These are phyloP conservation scores for Podaxis pistillaris DNA, from an alignment of 768 basidiomycete species.

Conservation along the genomic window DNA sequence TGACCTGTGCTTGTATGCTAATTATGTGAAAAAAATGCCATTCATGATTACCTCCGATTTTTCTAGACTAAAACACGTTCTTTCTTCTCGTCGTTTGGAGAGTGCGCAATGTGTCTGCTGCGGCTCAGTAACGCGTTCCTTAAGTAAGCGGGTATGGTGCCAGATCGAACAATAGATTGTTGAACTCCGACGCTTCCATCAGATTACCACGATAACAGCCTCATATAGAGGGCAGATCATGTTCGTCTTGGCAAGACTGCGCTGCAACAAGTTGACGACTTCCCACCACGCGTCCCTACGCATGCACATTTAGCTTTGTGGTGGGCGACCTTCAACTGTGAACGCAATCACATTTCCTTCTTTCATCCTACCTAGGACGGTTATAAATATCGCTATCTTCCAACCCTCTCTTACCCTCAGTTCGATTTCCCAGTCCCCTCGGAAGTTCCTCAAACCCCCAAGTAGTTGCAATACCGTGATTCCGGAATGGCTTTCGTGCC, in stretches of 20 bases:
- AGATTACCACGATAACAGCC: conserved; percentile 12
- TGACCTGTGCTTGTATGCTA: conserved; percentile 7
- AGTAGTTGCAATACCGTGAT: background rate
- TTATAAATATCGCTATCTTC: conserved; percentile 7
- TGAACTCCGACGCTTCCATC: conserved; percentile 8
- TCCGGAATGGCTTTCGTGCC: conserved; percentile 4
- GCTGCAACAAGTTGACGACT: conserved; percentile 13
- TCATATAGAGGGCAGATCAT: conserved; percentile 1
- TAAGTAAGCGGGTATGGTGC: background rate
- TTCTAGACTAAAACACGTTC: background rate
- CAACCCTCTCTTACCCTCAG: background rate
- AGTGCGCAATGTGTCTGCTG: background rate
- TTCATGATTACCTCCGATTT: conserved; percentile 1
- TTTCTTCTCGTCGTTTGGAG: no score
- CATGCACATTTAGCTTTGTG: conserved; percentile 6
- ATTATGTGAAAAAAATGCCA: background rate
- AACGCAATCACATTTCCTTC: background rate
- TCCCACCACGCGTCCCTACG: conserved; percentile 10
- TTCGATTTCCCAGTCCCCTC: background rate
- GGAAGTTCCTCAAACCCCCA: background rate
- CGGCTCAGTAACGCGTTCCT: background rate
- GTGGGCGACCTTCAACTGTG: conserved; percentile 13
- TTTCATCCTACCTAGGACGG: background rate
- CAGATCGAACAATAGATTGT: background rate
- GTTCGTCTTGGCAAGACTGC: background rate